These are phyloP conservation scores for Oryza glumipatula DNA, from an alignment of 176 grass and related monocot species.

Conservation along the genomic window DNA sequence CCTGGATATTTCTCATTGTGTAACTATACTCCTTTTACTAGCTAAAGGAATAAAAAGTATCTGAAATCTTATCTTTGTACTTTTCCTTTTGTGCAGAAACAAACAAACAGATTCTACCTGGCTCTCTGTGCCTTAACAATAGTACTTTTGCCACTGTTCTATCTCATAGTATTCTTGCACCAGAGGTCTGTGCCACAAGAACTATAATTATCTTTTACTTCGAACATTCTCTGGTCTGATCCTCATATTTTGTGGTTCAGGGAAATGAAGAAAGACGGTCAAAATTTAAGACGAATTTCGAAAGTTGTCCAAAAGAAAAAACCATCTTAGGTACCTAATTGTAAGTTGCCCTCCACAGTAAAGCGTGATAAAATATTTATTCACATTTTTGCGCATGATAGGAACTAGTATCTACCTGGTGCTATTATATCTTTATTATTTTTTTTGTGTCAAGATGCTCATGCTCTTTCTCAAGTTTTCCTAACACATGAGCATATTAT, in stretches of 20 bases:
- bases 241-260: constrained; percentile 52
- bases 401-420: not conserved
- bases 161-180: constrained; percentile 88
- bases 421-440: not conserved
- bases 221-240: constrained; percentile 6
- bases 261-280: constrained; percentile 69
- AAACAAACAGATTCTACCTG: constrained; percentile 80
- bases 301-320: constrained; percentile 76
- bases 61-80: not conserved
- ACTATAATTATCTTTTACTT: constrained; percentile 28
- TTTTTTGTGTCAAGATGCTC: too few relatives aligned
- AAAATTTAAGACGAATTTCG: constrained; percentile 75
- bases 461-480: too few relatives aligned
- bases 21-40: not conserved
- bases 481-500: too few relatives aligned
- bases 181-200: constrained; percentile 63
- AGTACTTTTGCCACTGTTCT: constrained; percentile 89
- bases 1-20: not conserved
- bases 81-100: constrained; percentile 67
- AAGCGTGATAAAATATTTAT: not conserved
- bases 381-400: constrained; percentile 16
- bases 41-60: not conserved
- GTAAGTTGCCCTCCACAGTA: constrained; percentile 31
- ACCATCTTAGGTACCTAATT: constrained; percentile 49
- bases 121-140: constrained; percentile 70